Evolutionary conservation across 2,329 filamentous ascomycete species (phyloP).

Genomic region (Sphaerulina musiva): DNA sequence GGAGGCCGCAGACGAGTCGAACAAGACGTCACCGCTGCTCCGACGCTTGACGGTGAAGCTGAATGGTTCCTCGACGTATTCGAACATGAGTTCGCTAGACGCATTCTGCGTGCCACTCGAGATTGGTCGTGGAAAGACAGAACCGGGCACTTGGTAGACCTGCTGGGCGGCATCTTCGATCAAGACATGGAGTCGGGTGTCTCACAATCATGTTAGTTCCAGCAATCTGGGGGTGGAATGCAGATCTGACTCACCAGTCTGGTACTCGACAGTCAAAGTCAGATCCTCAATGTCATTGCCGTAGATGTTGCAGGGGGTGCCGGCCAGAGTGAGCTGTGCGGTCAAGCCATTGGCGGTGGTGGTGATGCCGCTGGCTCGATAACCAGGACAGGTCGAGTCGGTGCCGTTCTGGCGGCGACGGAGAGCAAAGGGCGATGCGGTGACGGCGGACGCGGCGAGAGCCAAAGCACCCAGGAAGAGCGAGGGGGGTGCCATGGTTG

Average conservation of each 20-base stretch:
- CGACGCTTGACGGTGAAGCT: slow-evolving; percentile 59
- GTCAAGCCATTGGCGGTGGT: slow-evolving; percentile 52
- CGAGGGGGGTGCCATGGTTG: slow-evolving; percentile 15
- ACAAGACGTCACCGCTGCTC: slow-evolving; percentile 54
- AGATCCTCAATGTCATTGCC: slow-evolving; percentile 52
- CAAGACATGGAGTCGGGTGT: slow-evolving; percentile 61
- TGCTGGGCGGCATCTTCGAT: slow-evolving; percentile 64
- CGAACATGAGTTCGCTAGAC: slow-evolving; percentile 48
- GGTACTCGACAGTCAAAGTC: slow-evolving; percentile 55
- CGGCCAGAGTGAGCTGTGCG: slow-evolving; percentile 64
- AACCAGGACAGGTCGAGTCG: slow-evolving; percentile 54
- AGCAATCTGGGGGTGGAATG: neutral
- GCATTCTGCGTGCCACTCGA: slow-evolving; percentile 27
- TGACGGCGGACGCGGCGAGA: slow-evolving; percentile 11
- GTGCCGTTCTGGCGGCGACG: slow-evolving; percentile 17
- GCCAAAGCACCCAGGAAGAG: slow-evolving; percentile 16
- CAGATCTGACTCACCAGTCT: slow-evolving; percentile 45
- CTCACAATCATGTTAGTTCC: slow-evolving; percentile 18
- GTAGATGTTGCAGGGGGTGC: slow-evolving; percentile 56
- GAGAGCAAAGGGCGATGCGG: slow-evolving; percentile 19
- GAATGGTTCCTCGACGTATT: slow-evolving; percentile 54
- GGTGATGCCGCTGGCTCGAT: slow-evolving; percentile 56
- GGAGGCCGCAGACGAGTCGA: slow-evolving; percentile 60
- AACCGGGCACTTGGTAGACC: slow-evolving; percentile 68
- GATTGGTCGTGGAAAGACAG: slow-evolving; percentile 57